These are phyloP conservation scores for Podaxis pistillaris DNA, from an alignment of 768 basidiomycete species.

Conservation along the genomic window DNA sequence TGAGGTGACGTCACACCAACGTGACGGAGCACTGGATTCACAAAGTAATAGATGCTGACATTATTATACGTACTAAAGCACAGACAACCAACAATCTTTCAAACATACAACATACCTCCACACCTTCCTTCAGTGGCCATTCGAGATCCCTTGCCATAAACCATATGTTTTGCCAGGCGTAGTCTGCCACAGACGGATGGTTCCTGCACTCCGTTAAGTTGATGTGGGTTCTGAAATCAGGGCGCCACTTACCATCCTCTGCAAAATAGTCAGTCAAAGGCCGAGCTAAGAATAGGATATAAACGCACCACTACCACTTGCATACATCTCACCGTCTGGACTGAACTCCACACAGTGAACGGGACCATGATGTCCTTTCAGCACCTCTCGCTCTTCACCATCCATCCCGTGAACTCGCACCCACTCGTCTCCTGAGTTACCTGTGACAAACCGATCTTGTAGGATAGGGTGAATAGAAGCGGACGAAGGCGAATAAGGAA, in stretches of 20 bases:
- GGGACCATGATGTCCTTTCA: slow-evolving; percentile 97
- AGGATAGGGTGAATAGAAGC: slow-evolving; percentile 91
- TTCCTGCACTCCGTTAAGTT: slow-evolving; percentile 47
- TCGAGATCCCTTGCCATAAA: slow-evolving; percentile 67
- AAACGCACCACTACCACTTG: slow-evolving; percentile 89
- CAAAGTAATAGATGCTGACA: slow-evolving; percentile 16
- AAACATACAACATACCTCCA: slow-evolving; percentile 10
- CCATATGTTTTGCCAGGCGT: slow-evolving; percentile 91
- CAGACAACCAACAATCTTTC: slow-evolving; percentile 1
- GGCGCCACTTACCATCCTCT: slow-evolving; percentile 70
- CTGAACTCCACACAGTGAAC: slow-evolving; percentile 93
- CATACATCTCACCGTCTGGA: slow-evolving; percentile 97
- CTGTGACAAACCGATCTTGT: slow-evolving; percentile 91
- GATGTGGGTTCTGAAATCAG: background rate
- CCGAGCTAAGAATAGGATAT: slow-evolving; percentile 11
- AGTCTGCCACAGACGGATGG: slow-evolving; percentile 97
- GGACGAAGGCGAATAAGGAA: slow-evolving; percentile 88
- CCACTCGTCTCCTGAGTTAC: slow-evolving; percentile 91
- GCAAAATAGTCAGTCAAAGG: slow-evolving; percentile 17
- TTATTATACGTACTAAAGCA: slow-evolving; percentile 18
- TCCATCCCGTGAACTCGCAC: slow-evolving; percentile 90
- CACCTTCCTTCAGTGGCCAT: background rate
- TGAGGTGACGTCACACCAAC: slow-evolving; percentile 1
- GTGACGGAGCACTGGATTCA: slow-evolving; percentile 9
- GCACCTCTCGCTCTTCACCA: slow-evolving; percentile 86